Conservation (phyloP, 805 yeast genomes). For the Ogataea angusta region DNA sequence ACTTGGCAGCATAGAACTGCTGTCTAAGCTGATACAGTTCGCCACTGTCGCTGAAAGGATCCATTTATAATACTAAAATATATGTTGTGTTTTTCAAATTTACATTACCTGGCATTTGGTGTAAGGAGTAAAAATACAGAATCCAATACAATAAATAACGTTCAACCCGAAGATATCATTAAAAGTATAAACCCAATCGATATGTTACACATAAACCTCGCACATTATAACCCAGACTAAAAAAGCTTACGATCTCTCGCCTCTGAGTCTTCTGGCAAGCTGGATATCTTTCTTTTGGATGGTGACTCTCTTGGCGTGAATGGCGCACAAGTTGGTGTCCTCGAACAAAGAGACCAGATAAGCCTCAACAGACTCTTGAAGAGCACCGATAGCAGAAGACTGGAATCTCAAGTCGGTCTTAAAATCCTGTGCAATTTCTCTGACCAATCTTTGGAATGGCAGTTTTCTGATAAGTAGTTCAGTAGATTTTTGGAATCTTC, state of each 20-base stretch:
- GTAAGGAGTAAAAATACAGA: conserved; percentile 1
- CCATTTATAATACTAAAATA: conserved; percentile 16
- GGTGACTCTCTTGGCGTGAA: conserved; percentile 98
- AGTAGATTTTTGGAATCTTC: conserved; percentile 96
- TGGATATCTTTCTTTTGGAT: conserved; percentile 98
- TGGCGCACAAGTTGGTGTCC: conserved; percentile 98
- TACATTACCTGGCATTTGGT: conserved; percentile 8
- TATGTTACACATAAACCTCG: conserved; percentile 15
- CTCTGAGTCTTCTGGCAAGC: conserved; percentile 96
- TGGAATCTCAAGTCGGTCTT: conserved; percentile 94
- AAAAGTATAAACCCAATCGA: conserved; percentile 16
- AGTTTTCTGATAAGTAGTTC: conserved; percentile 92
- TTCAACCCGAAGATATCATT: conserved; percentile 17
- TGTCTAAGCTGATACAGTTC: conserved; percentile 31
- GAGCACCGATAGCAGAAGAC: conserved; percentile 94
- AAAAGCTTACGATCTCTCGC: conserved; percentile 73
- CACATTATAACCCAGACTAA: conserved; percentile 6
- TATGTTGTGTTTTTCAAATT: conserved; percentile 1
- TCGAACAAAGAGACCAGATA: conserved; percentile 93
- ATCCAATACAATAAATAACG: conserved; percentile 1
- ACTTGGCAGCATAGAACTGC: conserved; percentile 29
- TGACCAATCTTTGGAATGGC: conserved; percentile 95
- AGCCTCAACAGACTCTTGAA: conserved; percentile 98
- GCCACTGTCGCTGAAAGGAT: conserved; percentile 27
- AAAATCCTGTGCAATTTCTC: conserved; percentile 95